Evolutionary conservation across 2,329 filamentous ascomycete genomes (phyloP), one percentile per base, ranked within the genome.

Genomic region (Westerdykella ornata): DNA sequence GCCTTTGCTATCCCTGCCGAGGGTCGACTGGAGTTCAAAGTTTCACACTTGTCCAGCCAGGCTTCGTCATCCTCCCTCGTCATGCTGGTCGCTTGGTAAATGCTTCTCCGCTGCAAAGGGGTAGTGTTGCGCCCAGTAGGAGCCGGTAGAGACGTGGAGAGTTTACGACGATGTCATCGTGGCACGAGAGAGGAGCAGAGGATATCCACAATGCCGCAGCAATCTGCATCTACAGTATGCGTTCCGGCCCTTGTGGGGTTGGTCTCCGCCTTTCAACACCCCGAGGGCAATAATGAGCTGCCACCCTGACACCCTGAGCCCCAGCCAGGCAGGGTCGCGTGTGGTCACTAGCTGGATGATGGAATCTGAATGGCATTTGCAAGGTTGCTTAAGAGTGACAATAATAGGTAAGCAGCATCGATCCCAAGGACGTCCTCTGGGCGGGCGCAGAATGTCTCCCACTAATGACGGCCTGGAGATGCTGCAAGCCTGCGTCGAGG

Each of bases 21-120:
- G 22, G 22, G 22, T 11, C 58, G 56, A 56, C 58, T 57, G 57
- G 50, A 48, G 54, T 50, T 47, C 46, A 55, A 54, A 60, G 45
- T 47, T 54, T 57, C 49, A 46, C 44, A 46, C 44, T 47, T 42
- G 47, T 48, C 32, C 41, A 48, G 29, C 13, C 42, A 45, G 44
- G 44, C 46, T 46, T 46, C 45, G 48, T 48, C 43, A 49, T 51
- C 39, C 3, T 31, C 37, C 30, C 31, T 44, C 38, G 45, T 44
- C 41, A 30, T 41, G 13, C 22, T 26, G 19, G n/a, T 17, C 17
- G n/a, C 35, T 35, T 48, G 42, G 43, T 42, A 41, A 42, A 44
- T 44, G 41, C 34, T 34, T 35, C 42, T 26, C 22, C 22, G 22
- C 22, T 26, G 22, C 22, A 26, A 26, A 26, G 22, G 7, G 22